These are phyloP conservation scores for Mucor lusitanicus DNA, from an alignment of 371 early-diverging fungal genomes.

Conservation along the genomic window DNA sequence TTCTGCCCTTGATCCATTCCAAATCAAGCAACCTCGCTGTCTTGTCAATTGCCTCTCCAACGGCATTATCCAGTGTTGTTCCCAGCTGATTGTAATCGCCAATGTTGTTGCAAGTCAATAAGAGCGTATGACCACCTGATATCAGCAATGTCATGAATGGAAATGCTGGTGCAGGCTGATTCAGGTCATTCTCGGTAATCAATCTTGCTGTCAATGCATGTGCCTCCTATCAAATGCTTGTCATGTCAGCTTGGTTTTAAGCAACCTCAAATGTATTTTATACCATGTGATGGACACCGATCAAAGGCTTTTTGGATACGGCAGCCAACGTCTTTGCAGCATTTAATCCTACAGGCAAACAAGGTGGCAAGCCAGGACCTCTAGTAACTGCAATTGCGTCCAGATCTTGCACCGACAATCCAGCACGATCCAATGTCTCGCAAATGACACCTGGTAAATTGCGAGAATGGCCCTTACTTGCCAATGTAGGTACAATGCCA, in stretches of 20 bases:
- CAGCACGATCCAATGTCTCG: conserved; percentile 63
- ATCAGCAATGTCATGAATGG: conserved; percentile 79
- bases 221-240: conserved; percentile 56
- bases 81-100: conserved; percentile 68
- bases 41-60: conserved; percentile 87
- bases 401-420: conserved; percentile 56
- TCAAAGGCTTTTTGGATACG: conserved; percentile 65
- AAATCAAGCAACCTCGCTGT: conserved; percentile 67
- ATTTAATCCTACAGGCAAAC: conserved; percentile 75
- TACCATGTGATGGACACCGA: conserved; percentile 90
- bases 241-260: neutral
- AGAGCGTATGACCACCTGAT: conserved; percentile 83
- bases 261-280: neutral
- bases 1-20: conserved; percentile 66
- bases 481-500: conserved; percentile 81
- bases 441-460: conserved; percentile 69
- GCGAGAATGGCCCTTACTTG: conserved; percentile 70
- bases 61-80: conserved; percentile 77
- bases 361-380: conserved; percentile 81
- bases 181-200: conserved; percentile 19
- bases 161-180: conserved; percentile 52
- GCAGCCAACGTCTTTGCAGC: conserved; percentile 83
- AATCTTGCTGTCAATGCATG: conserved; percentile 75
- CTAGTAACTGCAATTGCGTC: conserved; percentile 84
- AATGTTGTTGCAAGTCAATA: conserved; percentile 66